phyloP scores from a whole-genome alignment of 352 stramenopile genomes.

The Globisporangium echinulatum region DNA sequence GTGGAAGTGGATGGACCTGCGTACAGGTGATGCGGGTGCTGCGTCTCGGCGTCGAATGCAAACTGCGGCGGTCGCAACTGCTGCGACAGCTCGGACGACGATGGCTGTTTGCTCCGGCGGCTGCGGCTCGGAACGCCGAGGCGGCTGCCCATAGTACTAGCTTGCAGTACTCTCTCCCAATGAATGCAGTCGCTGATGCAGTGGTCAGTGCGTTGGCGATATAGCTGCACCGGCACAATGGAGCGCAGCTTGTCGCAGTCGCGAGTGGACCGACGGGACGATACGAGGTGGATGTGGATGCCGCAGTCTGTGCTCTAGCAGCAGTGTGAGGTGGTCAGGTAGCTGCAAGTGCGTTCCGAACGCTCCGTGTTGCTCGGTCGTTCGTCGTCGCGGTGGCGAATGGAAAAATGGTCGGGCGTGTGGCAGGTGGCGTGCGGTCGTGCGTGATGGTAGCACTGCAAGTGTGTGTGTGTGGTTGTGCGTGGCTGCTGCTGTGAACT shows the following conservation, averaged over 20 bases:
- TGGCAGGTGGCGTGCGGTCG: no score
- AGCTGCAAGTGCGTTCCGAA: no score
- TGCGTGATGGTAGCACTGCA: no score
- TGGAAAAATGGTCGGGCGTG: no score
- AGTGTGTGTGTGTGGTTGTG: no score
- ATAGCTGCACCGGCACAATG: neutral
- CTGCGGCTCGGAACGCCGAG: neutral
- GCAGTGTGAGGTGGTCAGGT: no score
- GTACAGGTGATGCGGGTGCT: neutral
- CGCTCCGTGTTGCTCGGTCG: no score
- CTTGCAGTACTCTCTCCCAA: neutral
- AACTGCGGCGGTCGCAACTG: constrained; percentile 2
- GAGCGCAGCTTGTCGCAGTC: neutral
- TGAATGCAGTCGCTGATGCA: neutral
- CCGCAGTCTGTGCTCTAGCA: no score
- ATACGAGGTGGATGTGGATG: neutral
- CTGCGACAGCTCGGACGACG: neutral
- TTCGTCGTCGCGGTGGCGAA: no score
- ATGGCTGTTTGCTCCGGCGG: neutral
- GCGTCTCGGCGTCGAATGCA: constrained; percentile 4
- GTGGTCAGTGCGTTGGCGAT: neutral
- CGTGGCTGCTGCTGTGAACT: neutral
- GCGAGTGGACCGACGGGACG: neutral
- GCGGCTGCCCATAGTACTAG: constrained; percentile 2
- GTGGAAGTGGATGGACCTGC: neutral